Base-by-base conservation (phyloP, 2,329 filamentous ascomycete species). In the Cordyceps sp. region DNA sequence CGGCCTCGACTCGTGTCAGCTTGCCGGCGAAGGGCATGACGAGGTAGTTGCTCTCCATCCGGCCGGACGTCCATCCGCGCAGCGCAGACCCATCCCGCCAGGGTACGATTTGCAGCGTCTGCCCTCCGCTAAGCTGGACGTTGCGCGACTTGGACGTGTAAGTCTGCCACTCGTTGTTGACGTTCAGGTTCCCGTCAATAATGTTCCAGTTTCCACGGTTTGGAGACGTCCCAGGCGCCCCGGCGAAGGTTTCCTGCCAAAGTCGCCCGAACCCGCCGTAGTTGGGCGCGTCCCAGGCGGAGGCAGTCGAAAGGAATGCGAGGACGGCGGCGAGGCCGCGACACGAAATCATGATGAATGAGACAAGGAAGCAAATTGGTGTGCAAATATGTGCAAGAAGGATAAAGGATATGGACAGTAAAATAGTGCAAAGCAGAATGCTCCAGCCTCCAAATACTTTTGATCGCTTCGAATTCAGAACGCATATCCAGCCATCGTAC, bases 71-170 rank as follows among this genome's bases (percentile, higher is more conserved):
- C 68, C 68, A 73, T n/a, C 46, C 46, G 3, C 36, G 35, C 19
- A 46, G 42, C 3, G 54, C 55, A 3, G 42, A 39, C 4, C 46
- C 35, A 14, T 56, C 52, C 31, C 53, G 52, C 38, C 51, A 53
- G 2, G 68, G 67, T 19, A 69, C 53, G 29, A 73, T 47, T 43
- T 69, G 64, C 3, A 72, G 44, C 0, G 66, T 64, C 29, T 52
- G 51, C 24, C 57, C 55, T 22, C 66, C 67, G 23, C 57, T 66
- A 31, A 64, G 48, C 36, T 67, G 64, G 12, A 71, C 36, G 47
- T 70, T 72, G 16, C 41, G 37, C 38, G 49, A 57, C 33, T 53
- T 57, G 16, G 46, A 47, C 3, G 59, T 58, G 51, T 71, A 73
- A 4, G 50, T 53, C 45, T 73, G 53, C 13, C 61, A 41, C 42